Percentiles rank a stretch among this genome's conserved stretches.
Conservation (phyloP, 2,329 filamentous ascomycete species). For the Claviceps sp. region DNA sequence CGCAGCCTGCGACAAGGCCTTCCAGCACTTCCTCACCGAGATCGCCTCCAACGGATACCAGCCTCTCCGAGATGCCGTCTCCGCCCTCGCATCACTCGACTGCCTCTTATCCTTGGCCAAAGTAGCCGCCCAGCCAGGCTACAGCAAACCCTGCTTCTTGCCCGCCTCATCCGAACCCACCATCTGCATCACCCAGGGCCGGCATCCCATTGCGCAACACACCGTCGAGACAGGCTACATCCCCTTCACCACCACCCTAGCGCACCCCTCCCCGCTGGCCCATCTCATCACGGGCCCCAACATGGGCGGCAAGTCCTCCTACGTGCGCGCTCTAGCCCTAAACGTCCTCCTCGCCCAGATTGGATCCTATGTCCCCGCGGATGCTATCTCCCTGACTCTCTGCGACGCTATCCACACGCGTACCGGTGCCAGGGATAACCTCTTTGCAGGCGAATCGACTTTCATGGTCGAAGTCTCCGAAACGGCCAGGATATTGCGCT, state of each 20-base stretch:
- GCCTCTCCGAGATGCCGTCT: conserved; percentile 74
- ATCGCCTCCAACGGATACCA: conserved; percentile 82
- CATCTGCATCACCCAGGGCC: conserved; percentile 51
- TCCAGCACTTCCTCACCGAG: conserved; percentile 53
- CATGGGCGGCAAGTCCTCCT: conserved; percentile 98
- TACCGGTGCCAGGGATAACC: conserved; percentile 92
- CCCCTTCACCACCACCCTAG: conserved; percentile 69
- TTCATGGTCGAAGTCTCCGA: conserved; percentile 98
- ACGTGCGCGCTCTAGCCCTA: conserved; percentile 82
- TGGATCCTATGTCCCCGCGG: conserved; percentile 83
- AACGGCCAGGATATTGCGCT: conserved; percentile 79
- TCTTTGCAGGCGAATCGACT: conserved; percentile 85
- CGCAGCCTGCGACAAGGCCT: conserved; percentile 80
- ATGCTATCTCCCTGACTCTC: conserved; percentile 60
- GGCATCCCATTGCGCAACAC: conserved; percentile 94
- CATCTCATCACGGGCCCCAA: conserved; percentile 92
- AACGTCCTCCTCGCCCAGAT: conserved; percentile 91
- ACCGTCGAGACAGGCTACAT: conserved; percentile 78
- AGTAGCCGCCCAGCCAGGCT: conserved; percentile 76
- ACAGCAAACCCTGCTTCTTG: conserved; percentile 60
- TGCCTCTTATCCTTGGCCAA: conserved; percentile 77
- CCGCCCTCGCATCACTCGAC: conserved; percentile 75
- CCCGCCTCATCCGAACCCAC: conserved; percentile 45
- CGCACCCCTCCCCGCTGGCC: conserved; percentile 52
- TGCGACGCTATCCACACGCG: conserved; percentile 88